Percentiles rank a stretch among this genome's conserved stretches.
phyloP scores from a whole-genome alignment of 805 yeast genomes.

The Diddensiella caesifluorescens region DNA sequence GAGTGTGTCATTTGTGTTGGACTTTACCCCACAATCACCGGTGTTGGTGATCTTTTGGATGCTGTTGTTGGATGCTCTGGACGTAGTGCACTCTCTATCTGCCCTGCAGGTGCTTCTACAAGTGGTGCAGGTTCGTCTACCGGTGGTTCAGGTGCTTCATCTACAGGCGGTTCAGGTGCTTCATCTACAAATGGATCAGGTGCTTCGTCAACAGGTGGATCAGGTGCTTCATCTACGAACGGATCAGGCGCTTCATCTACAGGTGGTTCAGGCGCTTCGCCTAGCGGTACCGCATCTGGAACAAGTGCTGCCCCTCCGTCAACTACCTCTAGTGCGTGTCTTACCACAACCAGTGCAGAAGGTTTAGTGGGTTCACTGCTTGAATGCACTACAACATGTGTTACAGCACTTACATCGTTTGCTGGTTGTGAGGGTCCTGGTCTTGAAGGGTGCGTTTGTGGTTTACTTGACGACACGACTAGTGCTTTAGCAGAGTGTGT shows the following conservation, averaged over 20 bases:
- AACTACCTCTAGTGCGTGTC: too few species aligned
- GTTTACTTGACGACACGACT: neutral
- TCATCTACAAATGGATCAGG: neutral
- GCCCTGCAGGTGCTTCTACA: neutral
- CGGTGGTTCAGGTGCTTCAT: neutral
- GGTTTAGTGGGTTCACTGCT: conserved; percentile 1
- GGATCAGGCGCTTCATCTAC: neutral
- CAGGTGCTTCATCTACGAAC: neutral
- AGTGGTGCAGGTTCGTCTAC: neutral
- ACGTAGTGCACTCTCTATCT: neutral
- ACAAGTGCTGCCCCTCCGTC: neutral
- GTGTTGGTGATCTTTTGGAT: neutral
- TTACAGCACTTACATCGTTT: neutral
- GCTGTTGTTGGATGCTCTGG: neutral
- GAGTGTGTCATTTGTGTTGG: neutral
- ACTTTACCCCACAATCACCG: neutral
- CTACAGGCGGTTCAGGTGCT: neutral
- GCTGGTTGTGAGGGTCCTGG: conserved; percentile 1
- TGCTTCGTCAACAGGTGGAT: neutral
- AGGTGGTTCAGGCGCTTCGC: neutral
- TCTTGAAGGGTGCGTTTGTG: conserved; percentile 5
- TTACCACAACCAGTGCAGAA: neutral
- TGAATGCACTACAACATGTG: conserved; percentile 5
- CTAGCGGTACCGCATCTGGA: neutral
- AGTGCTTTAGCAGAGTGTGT: conserved; percentile 9